Evolutionary conservation across 108 stramenopile species (phyloP), one percentile per base, ranked within the genome.

Genomic region (Discostella stelligeroides): DNA sequence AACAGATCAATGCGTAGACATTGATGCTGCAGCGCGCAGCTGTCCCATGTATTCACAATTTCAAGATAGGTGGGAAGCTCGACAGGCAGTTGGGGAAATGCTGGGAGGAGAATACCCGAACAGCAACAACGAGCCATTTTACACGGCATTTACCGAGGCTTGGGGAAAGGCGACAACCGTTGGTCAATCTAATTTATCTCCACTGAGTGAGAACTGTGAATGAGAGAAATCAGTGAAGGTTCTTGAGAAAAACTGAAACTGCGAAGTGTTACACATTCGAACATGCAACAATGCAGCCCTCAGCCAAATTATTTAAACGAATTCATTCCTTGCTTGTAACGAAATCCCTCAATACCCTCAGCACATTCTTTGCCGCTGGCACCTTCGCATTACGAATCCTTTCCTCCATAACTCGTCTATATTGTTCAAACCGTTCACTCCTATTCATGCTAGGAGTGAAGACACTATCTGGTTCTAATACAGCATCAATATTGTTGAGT

Each of bases 81-180:
- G 51, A 11, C 27, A 71, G 23, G 76, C 76, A 37, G 69, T 78
- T 37, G 51, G 49, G 17, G 70, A 70, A 53, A 62, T 56, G 29
- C 45, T 80, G 46, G 79, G 73, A 17, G 73, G 77, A 38, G 20
- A 29, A 1, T 75, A 45, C 43, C 60, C 60, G 0, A 76, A 73
- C 56, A 62, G 23, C 7, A 71, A 80, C 47, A 75, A 80, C 25
- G 53, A 34, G 15, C 70, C 79, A 38, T 80, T 80, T 39, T 80
- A 80, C 34, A 30, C 28, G 34, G 68, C 73, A 10, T 80, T 70
- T 51, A 12, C 69, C 15, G 63, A 28, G 27, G 73, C 72, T 7
- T 80, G 79, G 79, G 28, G 38, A 39, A 76, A 70, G 45, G 73
- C 74, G 15, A 80, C 74, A 43, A 78, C 69, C 0, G 61, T 65